A percentile compares a stretch with the other conserved stretches of the same genome.
Evolutionary conservation across 2,329 filamentous ascomycete genomes (phyloP).

Genomic region (Aspergillus versicolor): DNA sequence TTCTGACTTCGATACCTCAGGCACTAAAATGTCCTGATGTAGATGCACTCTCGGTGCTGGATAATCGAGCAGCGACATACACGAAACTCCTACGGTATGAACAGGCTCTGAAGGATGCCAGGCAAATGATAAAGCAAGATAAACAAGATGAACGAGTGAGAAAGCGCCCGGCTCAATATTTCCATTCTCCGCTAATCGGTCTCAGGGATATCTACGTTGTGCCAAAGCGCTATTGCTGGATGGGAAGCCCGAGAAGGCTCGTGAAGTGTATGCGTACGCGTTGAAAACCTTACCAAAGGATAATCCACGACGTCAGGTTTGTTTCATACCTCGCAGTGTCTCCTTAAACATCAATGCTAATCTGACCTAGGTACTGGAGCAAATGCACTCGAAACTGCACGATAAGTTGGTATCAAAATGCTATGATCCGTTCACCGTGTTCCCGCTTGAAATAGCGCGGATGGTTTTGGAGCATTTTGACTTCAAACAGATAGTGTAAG

Average conservation of each 20-base stretch:
- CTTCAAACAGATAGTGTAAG: slow-evolving; percentile 52
- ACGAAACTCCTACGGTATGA: slow-evolving; percentile 53
- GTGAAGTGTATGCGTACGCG: slow-evolving; percentile 59
- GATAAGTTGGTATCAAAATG: slow-evolving; percentile 29
- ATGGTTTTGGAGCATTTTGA: slow-evolving; percentile 53
- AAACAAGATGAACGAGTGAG: slow-evolving; percentile 53
- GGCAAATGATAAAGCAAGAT: slow-evolving; percentile 54
- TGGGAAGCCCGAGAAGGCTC: slow-evolving; percentile 53
- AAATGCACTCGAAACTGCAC: slow-evolving; percentile 48
- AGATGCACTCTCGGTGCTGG: slow-evolving; percentile 45
- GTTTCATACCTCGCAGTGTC: slow-evolving; percentile 9
- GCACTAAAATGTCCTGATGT: slow-evolving; percentile 36
- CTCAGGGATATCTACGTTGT: slow-evolving; percentile 56
- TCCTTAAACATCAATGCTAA: not conserved
- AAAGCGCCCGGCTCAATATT: not conserved
- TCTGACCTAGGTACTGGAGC: slow-evolving; percentile 40
- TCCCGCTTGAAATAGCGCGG: slow-evolving; percentile 56
- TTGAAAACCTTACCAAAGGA: slow-evolving; percentile 51
- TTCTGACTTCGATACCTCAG: slow-evolving; percentile 22
- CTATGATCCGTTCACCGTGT: slow-evolving; percentile 50
- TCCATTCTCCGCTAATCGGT: slow-evolving; percentile 9
- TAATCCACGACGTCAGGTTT: slow-evolving; percentile 33
- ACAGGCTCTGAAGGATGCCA: slow-evolving; percentile 56
- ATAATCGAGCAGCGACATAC: slow-evolving; percentile 56
- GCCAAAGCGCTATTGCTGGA: slow-evolving; percentile 48